Evolutionary conservation across 2,329 filamentous ascomycete species (phyloP).

Genomic region (Epichloe elymi): DNA sequence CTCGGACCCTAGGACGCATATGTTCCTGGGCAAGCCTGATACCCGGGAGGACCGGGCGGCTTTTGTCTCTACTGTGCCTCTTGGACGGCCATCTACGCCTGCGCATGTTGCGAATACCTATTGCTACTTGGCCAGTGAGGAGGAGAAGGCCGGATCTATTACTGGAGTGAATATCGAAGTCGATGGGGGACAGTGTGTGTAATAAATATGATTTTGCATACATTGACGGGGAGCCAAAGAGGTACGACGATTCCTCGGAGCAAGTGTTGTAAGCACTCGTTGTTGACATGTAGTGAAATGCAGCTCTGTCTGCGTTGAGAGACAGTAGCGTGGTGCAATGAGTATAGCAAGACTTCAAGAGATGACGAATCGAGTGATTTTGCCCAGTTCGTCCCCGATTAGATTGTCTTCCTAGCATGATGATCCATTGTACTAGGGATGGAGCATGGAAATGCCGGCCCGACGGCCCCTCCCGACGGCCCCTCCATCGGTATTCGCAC

Average conservation of each 20-base stretch:
- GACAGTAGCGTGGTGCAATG: not conserved
- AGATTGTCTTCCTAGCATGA: not conserved
- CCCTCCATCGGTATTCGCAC: too few species aligned
- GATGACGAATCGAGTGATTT: too few species aligned
- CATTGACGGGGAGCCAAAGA: too few species aligned
- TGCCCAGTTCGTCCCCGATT: not conserved
- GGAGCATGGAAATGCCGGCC: too few species aligned
- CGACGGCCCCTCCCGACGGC: too few species aligned
- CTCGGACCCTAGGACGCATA: slow-evolving; percentile 20
- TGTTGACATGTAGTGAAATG: not conserved
- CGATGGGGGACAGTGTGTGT: slow-evolving; percentile 14
- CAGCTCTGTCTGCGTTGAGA: too few species aligned
- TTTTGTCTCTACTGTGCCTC: slow-evolving; percentile 40
- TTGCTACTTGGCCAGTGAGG: slow-evolving; percentile 57
- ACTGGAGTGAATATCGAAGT: slow-evolving; percentile 5
- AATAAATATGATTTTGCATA: not conserved
- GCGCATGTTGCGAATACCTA: slow-evolving; percentile 59
- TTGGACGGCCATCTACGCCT: slow-evolving; percentile 42
- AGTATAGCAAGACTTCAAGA: not conserved
- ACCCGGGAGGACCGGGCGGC: slow-evolving; percentile 46
- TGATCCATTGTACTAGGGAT: not conserved
- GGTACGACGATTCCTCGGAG: too few species aligned
- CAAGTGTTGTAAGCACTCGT: too few species aligned
- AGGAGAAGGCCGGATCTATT: slow-evolving; percentile 56
- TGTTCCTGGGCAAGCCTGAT: slow-evolving; percentile 48